phyloP scores from a whole-genome alignment of 169 alveolate species.

The Hepatocystis sp. region DNA sequence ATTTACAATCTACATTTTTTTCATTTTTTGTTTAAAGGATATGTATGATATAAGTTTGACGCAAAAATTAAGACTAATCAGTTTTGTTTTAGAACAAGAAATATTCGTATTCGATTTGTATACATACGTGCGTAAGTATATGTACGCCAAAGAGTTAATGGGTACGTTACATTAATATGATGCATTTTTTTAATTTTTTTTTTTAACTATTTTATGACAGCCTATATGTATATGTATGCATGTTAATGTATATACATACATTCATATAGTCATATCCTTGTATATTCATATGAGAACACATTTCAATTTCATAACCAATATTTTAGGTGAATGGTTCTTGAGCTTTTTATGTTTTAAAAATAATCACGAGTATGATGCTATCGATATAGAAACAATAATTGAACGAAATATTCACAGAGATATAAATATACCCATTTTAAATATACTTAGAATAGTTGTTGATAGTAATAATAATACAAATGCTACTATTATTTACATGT shows the following conservation, averaged over 20 bases:
- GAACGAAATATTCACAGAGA: slow-evolving; percentile 75
- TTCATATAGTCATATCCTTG: too few relatives aligned
- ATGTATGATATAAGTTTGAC: slow-evolving; percentile 71
- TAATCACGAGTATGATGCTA: slow-evolving; percentile 29
- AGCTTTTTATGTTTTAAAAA: slow-evolving; percentile 72
- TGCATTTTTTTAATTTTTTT: too few relatives aligned
- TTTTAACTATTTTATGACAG: too few relatives aligned
- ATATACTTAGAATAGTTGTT: slow-evolving; percentile 55
- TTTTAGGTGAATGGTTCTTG: slow-evolving; percentile 72
- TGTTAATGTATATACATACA: too few relatives aligned
- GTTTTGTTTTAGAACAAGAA: slow-evolving; percentile 74
- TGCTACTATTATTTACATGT: slow-evolving; percentile 60
- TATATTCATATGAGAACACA: too few relatives aligned
- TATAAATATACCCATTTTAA: slow-evolving; percentile 62
- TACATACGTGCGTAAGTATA: slow-evolving; percentile 68
- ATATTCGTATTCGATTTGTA: slow-evolving; percentile 70
- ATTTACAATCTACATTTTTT: too few relatives aligned
- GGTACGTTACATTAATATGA: slow-evolving; percentile 23
- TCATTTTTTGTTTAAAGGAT: too few relatives aligned
- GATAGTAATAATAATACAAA: slow-evolving; percentile 62
- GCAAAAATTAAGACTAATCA: slow-evolving; percentile 48
- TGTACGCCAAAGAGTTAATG: slow-evolving; percentile 72
- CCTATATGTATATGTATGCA: too few relatives aligned
- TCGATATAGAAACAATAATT: slow-evolving; percentile 68
- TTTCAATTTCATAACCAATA: not conserved